A percentile compares a stretch with the other conserved stretches of the same genome.
phyloP scores from a whole-genome alignment of 345 rosid genomes.

The Anacardium occidentale region DNA sequence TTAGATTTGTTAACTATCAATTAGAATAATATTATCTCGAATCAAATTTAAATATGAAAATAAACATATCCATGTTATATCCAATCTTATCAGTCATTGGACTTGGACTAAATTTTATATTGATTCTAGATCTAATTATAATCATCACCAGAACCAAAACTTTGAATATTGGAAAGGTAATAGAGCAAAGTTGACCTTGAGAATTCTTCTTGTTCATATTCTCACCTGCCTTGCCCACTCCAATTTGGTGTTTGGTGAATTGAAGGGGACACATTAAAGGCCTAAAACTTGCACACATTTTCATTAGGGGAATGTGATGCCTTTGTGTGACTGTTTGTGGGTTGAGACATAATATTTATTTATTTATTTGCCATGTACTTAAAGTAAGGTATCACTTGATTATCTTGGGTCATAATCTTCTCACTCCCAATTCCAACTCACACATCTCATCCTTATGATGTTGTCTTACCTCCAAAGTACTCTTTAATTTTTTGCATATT shows the following conservation, averaged over 20 bases:
- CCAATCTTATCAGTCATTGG: too few species aligned
- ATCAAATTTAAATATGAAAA: too few species aligned
- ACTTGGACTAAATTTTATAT: too few species aligned
- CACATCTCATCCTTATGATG: slow-evolving; percentile 6
- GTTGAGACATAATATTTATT: slow-evolving; percentile 3
- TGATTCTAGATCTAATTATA: too few species aligned
- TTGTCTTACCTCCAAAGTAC: neutral
- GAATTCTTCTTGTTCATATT: neutral
- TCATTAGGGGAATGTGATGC: neutral
- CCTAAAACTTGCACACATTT: neutral
- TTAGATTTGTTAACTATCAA: too few species aligned
- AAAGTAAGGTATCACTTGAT: slow-evolving; percentile 13
- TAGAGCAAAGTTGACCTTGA: neutral
- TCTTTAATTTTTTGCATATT: neutral
- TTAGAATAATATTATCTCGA: too few species aligned
- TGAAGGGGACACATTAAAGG: neutral
- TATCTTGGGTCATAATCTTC: slow-evolving; percentile 15
- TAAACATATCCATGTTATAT: too few species aligned
- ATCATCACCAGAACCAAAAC: too few species aligned
- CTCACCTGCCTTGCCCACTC: neutral
- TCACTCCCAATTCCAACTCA: neutral
- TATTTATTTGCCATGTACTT: neutral
- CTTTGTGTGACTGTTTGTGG: neutral
- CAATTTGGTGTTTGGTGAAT: neutral
- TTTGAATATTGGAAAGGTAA: neutral